Base-by-base conservation (phyloP, 106 monocot species). In the Iris macrosiphon region DNA sequence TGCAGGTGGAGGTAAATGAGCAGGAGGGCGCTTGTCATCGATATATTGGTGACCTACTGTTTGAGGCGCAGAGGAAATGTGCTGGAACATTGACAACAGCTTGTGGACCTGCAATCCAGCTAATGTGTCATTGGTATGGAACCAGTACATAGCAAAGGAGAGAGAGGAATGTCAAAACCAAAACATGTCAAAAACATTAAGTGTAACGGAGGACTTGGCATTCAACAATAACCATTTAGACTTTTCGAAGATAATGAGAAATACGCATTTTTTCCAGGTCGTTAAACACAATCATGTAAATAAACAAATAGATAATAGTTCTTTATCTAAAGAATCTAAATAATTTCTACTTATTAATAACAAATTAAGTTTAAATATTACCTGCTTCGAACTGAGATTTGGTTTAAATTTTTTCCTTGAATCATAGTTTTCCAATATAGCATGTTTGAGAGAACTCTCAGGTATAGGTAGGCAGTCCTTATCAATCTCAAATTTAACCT, bases 401-500 rank as follows among this genome's bases (percentile, higher is more conserved):
- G 74, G 74, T 20, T 50, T 70, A 55, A 89, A 89, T 63, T 69
- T 89, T 39, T 52, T 59, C 32, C 55, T 77, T 3, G 52, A 38
- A 23, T 65, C 20, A 53, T 89, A 89, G 60, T 89, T 89, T 2
- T 89, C 89, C 15, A 57, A 15, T 33, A 80, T 89, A 37, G 84
- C 84, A 49, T 68, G 38, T 56, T 61, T 89, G 19, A 89, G 77
- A 35, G 32, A 22, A 52, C 49, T 65, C 61, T 89, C 89, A 46
- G 73, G 80, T 13, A 89, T 28, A 46, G 89, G 89, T 31, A 89
- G 40, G 55, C 79, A 89, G 61, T 89, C 89, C 53, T 58, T 58
- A 14, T 71, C 64, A 45, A 89, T 84, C 61, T 71, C 71, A 55
- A 89, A 89, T 52, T 68, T 84, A n/a, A 89, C 89, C 89, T 89